Evolutionary conservation across 2,329 filamentous ascomycete species (phyloP).

Genomic region (Arthrobotrys entomopaga): DNA sequence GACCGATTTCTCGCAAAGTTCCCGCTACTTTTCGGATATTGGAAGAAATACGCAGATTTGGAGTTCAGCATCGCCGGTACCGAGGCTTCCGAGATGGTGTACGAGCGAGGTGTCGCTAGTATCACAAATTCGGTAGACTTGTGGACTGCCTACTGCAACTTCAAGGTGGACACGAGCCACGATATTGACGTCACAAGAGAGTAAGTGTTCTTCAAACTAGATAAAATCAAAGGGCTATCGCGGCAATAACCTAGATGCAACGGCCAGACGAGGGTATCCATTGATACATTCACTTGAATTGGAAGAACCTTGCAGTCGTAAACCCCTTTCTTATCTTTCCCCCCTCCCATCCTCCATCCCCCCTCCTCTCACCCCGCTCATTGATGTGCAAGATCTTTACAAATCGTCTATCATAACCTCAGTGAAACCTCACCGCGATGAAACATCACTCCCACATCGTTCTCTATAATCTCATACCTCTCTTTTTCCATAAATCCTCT

Average conservation of each 20-base stretch:
- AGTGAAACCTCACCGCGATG: constrained; percentile 55
- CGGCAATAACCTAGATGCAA: constrained; percentile 52
- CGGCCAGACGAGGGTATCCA: constrained; percentile 52
- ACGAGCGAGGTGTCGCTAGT: constrained; percentile 92
- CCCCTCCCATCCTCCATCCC: constrained; percentile 2
- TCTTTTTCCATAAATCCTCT: constrained; percentile 40
- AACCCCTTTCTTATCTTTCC: constrained; percentile 21
- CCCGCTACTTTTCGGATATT: constrained; percentile 95
- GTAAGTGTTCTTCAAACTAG: constrained; percentile 76
- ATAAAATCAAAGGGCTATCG: constrained; percentile 30
- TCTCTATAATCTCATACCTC: constrained; percentile 43
- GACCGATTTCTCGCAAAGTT: constrained; percentile 95
- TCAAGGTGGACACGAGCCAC: constrained; percentile 98
- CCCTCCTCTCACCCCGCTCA: constrained; percentile 12
- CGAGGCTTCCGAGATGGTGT: constrained; percentile 97
- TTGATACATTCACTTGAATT: constrained; percentile 50
- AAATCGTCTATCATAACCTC: constrained; percentile 55
- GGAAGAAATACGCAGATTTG: constrained; percentile 98
- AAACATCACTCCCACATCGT: constrained; percentile 44
- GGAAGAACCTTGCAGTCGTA: constrained; percentile 52
- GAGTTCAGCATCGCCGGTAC: constrained; percentile 97
- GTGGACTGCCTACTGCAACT: constrained; percentile 96
- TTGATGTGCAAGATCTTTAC: constrained; percentile 56
- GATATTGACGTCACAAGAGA: constrained; percentile 96
- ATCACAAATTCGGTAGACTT: constrained; percentile 94